A percentile compares a stretch with the other conserved stretches of the same genome.
phyloP scores from a whole-genome alignment of 768 basidiomycete species.

The Suillus occidentalis region DNA sequence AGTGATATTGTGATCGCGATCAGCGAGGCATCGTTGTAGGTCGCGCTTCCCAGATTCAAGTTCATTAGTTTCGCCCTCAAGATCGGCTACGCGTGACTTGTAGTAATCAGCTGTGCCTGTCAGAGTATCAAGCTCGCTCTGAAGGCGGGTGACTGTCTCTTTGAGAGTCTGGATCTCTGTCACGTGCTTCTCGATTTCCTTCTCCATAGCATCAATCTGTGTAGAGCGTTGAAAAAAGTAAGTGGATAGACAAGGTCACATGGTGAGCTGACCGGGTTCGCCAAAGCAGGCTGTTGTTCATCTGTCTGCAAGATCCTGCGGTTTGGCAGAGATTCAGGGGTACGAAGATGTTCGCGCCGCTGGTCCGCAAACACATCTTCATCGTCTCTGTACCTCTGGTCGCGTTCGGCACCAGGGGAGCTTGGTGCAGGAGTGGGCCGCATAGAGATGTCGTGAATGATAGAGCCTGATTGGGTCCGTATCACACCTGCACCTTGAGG shows the following conservation, averaged over 20 bases:
- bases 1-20: background rate
- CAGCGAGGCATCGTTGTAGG: background rate
- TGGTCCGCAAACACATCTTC: slow-evolving; percentile 10
- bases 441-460: slow-evolving; percentile 46
- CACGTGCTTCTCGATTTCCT: no score
- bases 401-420: slow-evolving; percentile 22
- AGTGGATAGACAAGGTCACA: background rate
- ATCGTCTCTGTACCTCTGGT: slow-evolving; percentile 3
- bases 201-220: background rate
- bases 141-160: background rate
- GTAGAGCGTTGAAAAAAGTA: background rate
- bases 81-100: slow-evolving; percentile 3
- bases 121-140: background rate
- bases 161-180: slow-evolving; percentile 1
- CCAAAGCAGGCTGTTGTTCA: background rate
- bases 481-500: slow-evolving; percentile 19
- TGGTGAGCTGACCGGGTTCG: background rate
- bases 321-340: slow-evolving; percentile 9
- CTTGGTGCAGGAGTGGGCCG: slow-evolving; percentile 54
- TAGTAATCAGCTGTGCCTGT: background rate
- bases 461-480: slow-evolving; percentile 48
- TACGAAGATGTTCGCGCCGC: background rate
- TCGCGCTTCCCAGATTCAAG: background rate
- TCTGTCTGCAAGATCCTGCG: background rate
- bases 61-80: slow-evolving; percentile 7